phyloP scores from a whole-genome alignment of 345 rosid genomes.

The Aquilaria yunnanensis region DNA sequence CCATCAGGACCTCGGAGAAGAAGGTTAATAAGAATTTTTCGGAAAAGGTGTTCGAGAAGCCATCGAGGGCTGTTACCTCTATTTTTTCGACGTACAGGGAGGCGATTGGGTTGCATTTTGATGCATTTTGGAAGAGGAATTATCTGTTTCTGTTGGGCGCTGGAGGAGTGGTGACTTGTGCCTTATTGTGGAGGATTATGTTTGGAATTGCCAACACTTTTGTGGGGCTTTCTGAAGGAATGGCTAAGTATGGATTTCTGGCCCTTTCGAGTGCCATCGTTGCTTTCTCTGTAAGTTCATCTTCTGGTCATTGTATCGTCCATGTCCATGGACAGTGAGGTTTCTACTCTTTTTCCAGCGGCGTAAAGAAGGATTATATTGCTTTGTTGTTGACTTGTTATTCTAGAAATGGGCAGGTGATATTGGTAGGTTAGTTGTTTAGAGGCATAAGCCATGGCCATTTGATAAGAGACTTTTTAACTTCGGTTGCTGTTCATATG shows the following conservation, averaged over 20 bases:
- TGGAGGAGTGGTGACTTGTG: slow-evolving; percentile 55
- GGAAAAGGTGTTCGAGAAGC: slow-evolving; percentile 48
- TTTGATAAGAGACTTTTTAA: too few species aligned
- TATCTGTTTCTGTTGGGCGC: slow-evolving; percentile 57
- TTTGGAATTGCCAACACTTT: slow-evolving; percentile 82
- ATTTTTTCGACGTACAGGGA: slow-evolving; percentile 48
- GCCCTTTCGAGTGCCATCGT: slow-evolving; percentile 90
- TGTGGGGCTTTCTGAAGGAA: slow-evolving; percentile 80
- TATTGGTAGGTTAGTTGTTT: too few species aligned
- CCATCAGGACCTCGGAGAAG: slow-evolving; percentile 27
- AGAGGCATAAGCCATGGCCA: too few species aligned
- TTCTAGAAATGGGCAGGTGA: too few species aligned
- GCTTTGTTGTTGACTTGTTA: too few species aligned
- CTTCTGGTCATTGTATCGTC: neutral
- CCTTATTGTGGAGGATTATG: slow-evolving; percentile 82
- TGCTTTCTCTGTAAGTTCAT: slow-evolving; percentile 69
- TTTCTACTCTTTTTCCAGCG: neutral
- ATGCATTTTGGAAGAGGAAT: slow-evolving; percentile 76
- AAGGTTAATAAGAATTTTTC: slow-evolving; percentile 33
- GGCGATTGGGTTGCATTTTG: slow-evolving; percentile 73
- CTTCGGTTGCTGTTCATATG: too few species aligned
- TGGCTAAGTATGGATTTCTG: slow-evolving; percentile 90
- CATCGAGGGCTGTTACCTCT: slow-evolving; percentile 41
- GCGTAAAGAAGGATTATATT: too few species aligned
- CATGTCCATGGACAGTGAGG: neutral